phyloP scores from a whole-genome alignment of 1,284 basidiomycete species.

The Naganishia sp. region DNA sequence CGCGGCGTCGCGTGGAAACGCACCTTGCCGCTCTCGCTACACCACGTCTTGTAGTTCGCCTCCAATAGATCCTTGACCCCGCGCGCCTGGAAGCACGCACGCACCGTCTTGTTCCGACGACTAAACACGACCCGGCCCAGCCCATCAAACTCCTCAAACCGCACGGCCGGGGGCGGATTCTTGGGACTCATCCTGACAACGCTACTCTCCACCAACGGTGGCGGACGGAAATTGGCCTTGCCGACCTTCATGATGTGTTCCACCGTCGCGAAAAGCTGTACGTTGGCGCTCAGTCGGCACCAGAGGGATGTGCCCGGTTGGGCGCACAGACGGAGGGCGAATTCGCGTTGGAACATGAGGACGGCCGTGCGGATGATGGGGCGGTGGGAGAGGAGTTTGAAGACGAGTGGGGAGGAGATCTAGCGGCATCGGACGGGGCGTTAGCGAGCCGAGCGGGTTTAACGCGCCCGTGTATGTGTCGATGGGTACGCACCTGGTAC shows the following conservation, averaged over 20 bases:
- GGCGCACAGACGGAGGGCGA: conserved; percentile 89
- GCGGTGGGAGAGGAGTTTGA: conserved; percentile 93
- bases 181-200: conserved; percentile 89
- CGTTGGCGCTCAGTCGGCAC: conserved; percentile 94
- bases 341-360: conserved; percentile 99
- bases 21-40: conserved; percentile 75
- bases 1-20: conserved; percentile 36
- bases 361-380: conserved; percentile 91
- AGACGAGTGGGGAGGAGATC: conserved; percentile 96
- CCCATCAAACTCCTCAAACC: conserved; percentile 98
- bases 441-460: not conserved
- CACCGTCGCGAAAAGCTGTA: conserved; percentile 92
- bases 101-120: conserved; percentile 84
- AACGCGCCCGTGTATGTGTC: too few relatives aligned
- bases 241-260: conserved; percentile 96
- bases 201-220: conserved; percentile 89
- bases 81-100: conserved; percentile 85
- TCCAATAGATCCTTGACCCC: conserved; percentile 94
- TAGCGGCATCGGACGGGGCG: conserved; percentile 34
- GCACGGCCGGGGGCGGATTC: conserved; percentile 92
- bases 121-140: conserved; percentile 87
- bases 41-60: conserved; percentile 92
- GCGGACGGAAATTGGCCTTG: conserved; percentile 93
- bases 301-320: conserved; percentile 81
- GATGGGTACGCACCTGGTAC: conserved; percentile 66